Evolutionary conservation across 495 filamentous ascomycete genomes (phyloP).

Genomic region (Acidomyces sp.): DNA sequence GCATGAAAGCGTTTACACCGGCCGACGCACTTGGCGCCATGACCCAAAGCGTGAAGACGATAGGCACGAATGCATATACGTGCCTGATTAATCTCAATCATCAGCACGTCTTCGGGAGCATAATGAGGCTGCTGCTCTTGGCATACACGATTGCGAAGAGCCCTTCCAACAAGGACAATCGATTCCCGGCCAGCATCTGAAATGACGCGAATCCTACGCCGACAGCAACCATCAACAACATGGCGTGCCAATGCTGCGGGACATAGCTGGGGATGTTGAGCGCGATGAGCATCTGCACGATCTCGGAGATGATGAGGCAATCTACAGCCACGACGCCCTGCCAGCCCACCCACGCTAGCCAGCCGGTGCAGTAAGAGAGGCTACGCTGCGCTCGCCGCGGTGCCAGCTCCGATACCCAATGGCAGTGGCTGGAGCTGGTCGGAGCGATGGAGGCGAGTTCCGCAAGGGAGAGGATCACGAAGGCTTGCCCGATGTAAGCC

Average conservation of each 20-base stretch:
- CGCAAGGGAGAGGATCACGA: slow-evolving; percentile 12
- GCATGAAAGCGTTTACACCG: slow-evolving; percentile 12
- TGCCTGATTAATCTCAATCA: no score
- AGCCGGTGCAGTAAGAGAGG: slow-evolving; percentile 23
- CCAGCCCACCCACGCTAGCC: slow-evolving; percentile 14
- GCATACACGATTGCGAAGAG: slow-evolving; percentile 17
- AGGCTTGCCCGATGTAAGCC: slow-evolving; percentile 8
- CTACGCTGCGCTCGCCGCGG: slow-evolving; percentile 17
- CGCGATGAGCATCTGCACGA: slow-evolving; percentile 22
- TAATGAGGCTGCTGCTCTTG: no score
- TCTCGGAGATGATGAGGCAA: slow-evolving; percentile 18
- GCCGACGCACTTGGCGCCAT: no score
- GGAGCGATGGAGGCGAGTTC: slow-evolving; percentile 25
- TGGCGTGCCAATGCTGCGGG: slow-evolving; percentile 22
- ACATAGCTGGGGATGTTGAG: slow-evolving; percentile 20
- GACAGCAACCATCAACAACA: slow-evolving; percentile 16
- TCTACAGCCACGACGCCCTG: slow-evolving; percentile 13
- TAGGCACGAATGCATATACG: not conserved
- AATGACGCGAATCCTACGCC: slow-evolving; percentile 10
- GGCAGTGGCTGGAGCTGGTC: slow-evolving; percentile 2
- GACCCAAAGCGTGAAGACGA: not conserved
- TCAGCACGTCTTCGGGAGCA: no score
- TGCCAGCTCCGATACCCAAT: slow-evolving; percentile 18
- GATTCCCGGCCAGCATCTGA: slow-evolving; percentile 19
- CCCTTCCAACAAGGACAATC: slow-evolving; percentile 19